Conservation (phyloP, 495 filamentous ascomycete species). For the Penicillium psychrofluorescens region DNA sequence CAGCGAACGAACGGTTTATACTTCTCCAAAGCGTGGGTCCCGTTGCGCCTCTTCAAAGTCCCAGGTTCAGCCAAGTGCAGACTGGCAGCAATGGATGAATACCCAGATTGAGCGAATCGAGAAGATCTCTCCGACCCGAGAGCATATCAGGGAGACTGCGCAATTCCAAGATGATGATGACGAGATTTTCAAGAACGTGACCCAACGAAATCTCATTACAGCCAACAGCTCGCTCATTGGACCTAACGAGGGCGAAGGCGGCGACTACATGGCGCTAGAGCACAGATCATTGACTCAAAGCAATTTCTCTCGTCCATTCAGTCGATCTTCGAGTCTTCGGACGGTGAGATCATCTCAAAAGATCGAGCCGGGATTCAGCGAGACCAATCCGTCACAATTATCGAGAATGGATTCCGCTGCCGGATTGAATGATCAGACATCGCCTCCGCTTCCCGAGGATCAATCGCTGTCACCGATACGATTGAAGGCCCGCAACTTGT, state of each 20-base stretch:
- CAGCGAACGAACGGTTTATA: conserved; percentile 31
- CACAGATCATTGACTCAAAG: conserved; percentile 7
- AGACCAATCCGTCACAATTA: not conserved
- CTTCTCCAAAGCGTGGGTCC: conserved; percentile 17
- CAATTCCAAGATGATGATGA: conserved; percentile 48
- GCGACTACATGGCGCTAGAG: not conserved
- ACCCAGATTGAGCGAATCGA: conserved; percentile 36
- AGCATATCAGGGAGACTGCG: conserved; percentile 54
- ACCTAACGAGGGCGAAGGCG: too few species aligned
- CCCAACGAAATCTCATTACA: conserved; percentile 2
- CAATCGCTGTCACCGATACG: conserved; percentile 19
- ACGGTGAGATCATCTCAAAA: conserved; percentile 18
- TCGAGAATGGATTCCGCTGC: not conserved
- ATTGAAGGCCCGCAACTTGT: conserved; percentile 14
- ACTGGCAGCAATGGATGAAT: conserved; percentile 45
- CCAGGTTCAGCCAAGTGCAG: conserved; percentile 20
- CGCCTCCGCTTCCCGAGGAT: not conserved
- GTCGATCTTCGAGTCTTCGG: conserved; percentile 24
- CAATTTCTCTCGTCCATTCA: conserved; percentile 34
- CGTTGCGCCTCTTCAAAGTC: conserved; percentile 1
- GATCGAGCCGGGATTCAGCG: not conserved
- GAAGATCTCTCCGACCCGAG: conserved; percentile 19
- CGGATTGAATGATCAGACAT: not conserved
- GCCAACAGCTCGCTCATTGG: not conserved
- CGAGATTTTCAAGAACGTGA: conserved; percentile 8